phyloP scores from a whole-genome alignment of 2,329 filamentous ascomycete genomes.

The Phoma sp. region DNA sequence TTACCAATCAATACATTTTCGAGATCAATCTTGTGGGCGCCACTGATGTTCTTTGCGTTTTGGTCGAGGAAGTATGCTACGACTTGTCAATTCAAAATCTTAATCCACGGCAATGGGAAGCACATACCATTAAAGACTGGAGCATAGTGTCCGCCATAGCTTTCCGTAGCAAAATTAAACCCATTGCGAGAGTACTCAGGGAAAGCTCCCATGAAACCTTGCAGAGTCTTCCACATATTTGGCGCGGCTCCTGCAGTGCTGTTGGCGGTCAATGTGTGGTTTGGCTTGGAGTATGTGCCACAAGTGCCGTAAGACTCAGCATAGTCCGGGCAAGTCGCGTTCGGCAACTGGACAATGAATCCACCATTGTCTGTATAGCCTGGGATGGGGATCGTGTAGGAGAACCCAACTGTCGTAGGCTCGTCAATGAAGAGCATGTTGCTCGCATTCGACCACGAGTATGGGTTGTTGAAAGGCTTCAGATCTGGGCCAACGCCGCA shows the following conservation, averaged over 20 bases:
- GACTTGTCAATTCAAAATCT: neutral
- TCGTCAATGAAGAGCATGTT: slow-evolving; percentile 77
- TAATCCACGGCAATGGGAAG: slow-evolving; percentile 1
- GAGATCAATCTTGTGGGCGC: slow-evolving; percentile 58
- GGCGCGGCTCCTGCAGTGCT: slow-evolving; percentile 62
- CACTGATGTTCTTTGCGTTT: slow-evolving; percentile 54
- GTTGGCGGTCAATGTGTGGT: slow-evolving; percentile 61
- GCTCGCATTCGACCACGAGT: slow-evolving; percentile 68
- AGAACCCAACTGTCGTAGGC: slow-evolving; percentile 67
- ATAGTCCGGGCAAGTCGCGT: slow-evolving; percentile 60
- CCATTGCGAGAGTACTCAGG: slow-evolving; percentile 55
- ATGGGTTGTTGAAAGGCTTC: slow-evolving; percentile 65
- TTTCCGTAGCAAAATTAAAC: slow-evolving; percentile 65
- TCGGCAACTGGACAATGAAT: slow-evolving; percentile 55
- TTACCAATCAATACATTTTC: slow-evolving; percentile 64
- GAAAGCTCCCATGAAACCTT: slow-evolving; percentile 70
- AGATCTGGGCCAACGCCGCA: slow-evolving; percentile 59
- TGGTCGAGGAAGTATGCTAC: slow-evolving; percentile 56
- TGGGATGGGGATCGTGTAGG: slow-evolving; percentile 58
- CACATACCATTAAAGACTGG: slow-evolving; percentile 59
- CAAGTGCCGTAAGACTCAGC: slow-evolving; percentile 54
- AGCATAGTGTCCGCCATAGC: slow-evolving; percentile 66
- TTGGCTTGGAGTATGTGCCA: slow-evolving; percentile 63
- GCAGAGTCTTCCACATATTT: slow-evolving; percentile 67
- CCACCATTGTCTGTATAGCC: slow-evolving; percentile 47